Evolutionary conservation across 768 basidiomycete species (phyloP).

Genomic region (Strobilomyces dryophilus): DNA sequence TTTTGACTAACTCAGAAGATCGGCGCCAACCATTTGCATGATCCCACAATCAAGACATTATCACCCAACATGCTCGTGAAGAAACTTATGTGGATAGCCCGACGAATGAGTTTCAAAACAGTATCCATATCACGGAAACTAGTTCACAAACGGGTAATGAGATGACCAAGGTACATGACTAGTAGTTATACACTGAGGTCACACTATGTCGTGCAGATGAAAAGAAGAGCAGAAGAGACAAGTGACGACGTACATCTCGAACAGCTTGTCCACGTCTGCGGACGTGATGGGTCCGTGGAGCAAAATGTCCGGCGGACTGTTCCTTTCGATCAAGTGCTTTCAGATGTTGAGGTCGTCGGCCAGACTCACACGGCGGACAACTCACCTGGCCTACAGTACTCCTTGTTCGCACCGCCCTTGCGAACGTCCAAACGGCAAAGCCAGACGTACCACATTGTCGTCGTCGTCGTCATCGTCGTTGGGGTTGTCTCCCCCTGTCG

Average conservation of each 20-base stretch:
- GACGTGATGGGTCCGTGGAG: constrained; percentile 76
- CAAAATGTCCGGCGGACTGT: constrained; percentile 77
- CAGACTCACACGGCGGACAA: constrained; percentile 29
- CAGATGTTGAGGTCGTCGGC: constrained; percentile 68
- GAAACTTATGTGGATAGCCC: neutral
- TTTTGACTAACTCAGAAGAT: too few relatives aligned
- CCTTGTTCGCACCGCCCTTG: constrained; percentile 77
- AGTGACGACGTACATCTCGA: constrained; percentile 60
- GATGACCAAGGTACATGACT: neutral
- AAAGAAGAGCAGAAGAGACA: neutral
- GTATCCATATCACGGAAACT: neutral
- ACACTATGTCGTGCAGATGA: too few relatives aligned
- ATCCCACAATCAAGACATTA: too few relatives aligned
- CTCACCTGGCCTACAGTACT: constrained; percentile 74
- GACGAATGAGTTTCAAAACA: constrained; percentile 1
- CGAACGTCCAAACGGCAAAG: neutral
- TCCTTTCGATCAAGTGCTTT: constrained; percentile 68
- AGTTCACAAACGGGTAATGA: neutral
- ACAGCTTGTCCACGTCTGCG: constrained; percentile 78
- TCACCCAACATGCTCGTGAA: neutral
- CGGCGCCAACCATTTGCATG: too few relatives aligned
- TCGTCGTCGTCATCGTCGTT: constrained; percentile 55
- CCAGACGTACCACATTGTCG: constrained; percentile 52
- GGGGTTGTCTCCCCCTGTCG: constrained; percentile 16
- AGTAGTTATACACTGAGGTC: too few relatives aligned